Evolutionary conservation across 139 green algal genomes (phyloP), one percentile per base, ranked within the genome.

Genomic region (Chlamydomonas applanata): DNA sequence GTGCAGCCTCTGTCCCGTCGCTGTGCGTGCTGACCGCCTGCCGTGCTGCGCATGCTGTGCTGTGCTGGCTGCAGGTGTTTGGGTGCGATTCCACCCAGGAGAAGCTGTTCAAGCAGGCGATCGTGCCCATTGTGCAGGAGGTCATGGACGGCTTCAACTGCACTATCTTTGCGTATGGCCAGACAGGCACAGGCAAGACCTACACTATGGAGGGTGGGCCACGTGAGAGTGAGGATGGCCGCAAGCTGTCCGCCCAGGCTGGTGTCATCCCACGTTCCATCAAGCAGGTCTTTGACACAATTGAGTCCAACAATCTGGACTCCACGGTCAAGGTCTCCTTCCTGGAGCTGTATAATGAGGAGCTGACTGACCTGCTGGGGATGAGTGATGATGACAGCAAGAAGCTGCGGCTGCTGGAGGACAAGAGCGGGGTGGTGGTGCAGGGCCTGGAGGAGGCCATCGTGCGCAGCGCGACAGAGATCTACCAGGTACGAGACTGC

Each of bases 341-440:
- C 81, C 77, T 99, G 74, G 96, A 99, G 92, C 87, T 99, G 52
- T 99, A 99, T 91, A 99, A 99, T 81, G 96, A 99, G 82, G 96
- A 99, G 85, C 90, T 98, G 24, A 98, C 94, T 3, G 96, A 99
- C 77, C 80, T 99, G 71, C 85, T 99, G 77, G 69, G 69, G 2
- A 44, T 75, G 16, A 73, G 79, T 27, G 74, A 84, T 27, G 73
- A 88, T 32, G 80, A 84, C 33, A 72, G 35, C 79, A 86, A 73
- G 85, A 75, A 46, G 32, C 53, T 68, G 20, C 66, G 88, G 35
- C 85, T 97, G 66, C 82, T 96, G 78, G 91, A 95, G 82, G 91
- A 95, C 82, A 84, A 82, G 66, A 89, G 85, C 33, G 89, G 91
- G 2, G 92, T 98, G 34, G 79, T 96, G n/a, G 91, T 98, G 70